These are phyloP conservation scores for Juglanconis sp. DNA, from an alignment of 2,329 filamentous ascomycete species.

Conservation along the genomic window DNA sequence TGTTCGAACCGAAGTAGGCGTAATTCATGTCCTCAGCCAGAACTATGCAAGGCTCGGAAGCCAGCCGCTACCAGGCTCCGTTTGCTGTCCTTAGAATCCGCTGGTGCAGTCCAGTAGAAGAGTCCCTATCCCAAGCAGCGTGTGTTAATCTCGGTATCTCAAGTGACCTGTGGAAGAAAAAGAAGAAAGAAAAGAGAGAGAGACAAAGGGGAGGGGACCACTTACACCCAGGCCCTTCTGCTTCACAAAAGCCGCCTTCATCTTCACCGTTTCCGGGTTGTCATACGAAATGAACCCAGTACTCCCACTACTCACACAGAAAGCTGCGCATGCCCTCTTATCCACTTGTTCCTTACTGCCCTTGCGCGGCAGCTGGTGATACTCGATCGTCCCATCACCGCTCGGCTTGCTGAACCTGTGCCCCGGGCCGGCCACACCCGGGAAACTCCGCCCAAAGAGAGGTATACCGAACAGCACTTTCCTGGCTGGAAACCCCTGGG, in stretches of 20 bases:
- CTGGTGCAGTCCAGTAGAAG: slow-evolving; percentile 80
- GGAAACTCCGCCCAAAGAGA: slow-evolving; percentile 72
- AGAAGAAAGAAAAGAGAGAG: neutral
- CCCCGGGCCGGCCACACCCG: slow-evolving; percentile 61
- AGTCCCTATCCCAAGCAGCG: slow-evolving; percentile 52
- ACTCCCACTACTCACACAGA: slow-evolving; percentile 57
- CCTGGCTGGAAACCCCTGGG: slow-evolving; percentile 62
- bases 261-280: slow-evolving; percentile 70
- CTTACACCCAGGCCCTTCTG: slow-evolving; percentile 65
- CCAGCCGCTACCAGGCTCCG: slow-evolving; percentile 58
- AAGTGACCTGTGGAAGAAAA: neutral
- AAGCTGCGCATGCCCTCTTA: slow-evolving; percentile 64
- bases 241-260: slow-evolving; percentile 72
- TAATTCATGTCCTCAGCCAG: slow-evolving; percentile 23
- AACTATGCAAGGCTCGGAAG: slow-evolving; percentile 55
- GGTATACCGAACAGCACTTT: slow-evolving; percentile 77
- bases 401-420: slow-evolving; percentile 57
- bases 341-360: slow-evolving; percentile 66
- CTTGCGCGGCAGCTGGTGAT: slow-evolving; percentile 62
- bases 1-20: neutral
- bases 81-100: slow-evolving; percentile 58
- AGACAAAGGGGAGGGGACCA: slow-evolving; percentile 19
- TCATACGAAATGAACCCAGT: slow-evolving; percentile 77
- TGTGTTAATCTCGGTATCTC: slow-evolving; percentile 14
- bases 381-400: slow-evolving; percentile 71